Evolutionary conservation across 495 filamentous ascomycete species (phyloP).

Genomic region (Hypoxylon fuscum): DNA sequence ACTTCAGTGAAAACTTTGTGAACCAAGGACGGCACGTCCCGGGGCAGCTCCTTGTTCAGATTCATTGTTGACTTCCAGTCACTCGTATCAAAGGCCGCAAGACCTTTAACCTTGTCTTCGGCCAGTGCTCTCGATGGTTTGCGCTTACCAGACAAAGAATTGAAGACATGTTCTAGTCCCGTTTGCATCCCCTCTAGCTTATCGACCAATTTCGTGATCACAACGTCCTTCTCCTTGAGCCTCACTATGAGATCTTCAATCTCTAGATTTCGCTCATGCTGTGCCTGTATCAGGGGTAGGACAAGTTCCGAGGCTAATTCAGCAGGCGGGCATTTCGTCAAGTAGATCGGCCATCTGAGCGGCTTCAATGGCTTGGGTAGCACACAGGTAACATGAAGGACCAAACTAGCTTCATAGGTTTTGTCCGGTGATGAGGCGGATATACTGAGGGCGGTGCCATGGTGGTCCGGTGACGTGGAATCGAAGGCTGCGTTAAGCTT

Average conservation of each 20-base stretch:
- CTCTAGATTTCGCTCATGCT: slow-evolving; percentile 59
- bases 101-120: slow-evolving; percentile 63
- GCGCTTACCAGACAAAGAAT: slow-evolving; percentile 64
- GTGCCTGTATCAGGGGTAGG: slow-evolving; percentile 72
- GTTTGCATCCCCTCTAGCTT: slow-evolving; percentile 75
- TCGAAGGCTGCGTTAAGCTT: slow-evolving; percentile 74
- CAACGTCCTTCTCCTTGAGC: slow-evolving; percentile 79
- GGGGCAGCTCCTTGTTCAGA: slow-evolving; percentile 38
- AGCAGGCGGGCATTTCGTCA: slow-evolving; percentile 64
- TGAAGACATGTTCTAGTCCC: slow-evolving; percentile 76
- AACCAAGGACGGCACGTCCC: slow-evolving; percentile 48
- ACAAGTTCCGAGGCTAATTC: slow-evolving; percentile 68
- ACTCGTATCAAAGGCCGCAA: slow-evolving; percentile 60
- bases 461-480: slow-evolving; percentile 46
- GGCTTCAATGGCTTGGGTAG: slow-evolving; percentile 74
- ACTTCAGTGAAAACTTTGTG: slow-evolving; percentile 46
- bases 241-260: slow-evolving; percentile 64
- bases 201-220: slow-evolving; percentile 78
- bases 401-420: slow-evolving; percentile 51
- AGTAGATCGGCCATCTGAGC: slow-evolving; percentile 72
- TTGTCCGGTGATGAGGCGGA: slow-evolving; percentile 30
- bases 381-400: slow-evolving; percentile 65
- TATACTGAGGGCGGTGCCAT: slow-evolving; percentile 49
- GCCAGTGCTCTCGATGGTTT: slow-evolving; percentile 54
- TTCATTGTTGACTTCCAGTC: slow-evolving; percentile 55